Base-by-base conservation (phyloP, 2,329 filamentous ascomycete species). In the Zymoseptoria brevis region DNA sequence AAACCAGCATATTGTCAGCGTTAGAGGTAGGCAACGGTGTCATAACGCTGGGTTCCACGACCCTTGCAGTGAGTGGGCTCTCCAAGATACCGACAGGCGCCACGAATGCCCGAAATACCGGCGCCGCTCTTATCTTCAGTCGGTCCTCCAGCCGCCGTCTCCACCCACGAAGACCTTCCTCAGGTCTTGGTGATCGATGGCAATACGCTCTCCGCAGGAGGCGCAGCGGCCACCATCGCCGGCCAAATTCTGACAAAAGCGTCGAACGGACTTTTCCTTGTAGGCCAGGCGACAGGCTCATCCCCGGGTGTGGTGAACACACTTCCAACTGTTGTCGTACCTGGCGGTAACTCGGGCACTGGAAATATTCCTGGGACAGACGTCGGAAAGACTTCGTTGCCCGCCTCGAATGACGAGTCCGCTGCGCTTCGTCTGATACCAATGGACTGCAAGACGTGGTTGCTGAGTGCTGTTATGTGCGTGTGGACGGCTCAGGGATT, bases 261-360 rank as follows among this genome's bases (percentile, higher is more conserved):
- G 7, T 49, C 21, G n/a, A 49, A n/a, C 45, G 60, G 58, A 2
- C 49, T 61, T 9, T 22, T 53, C 19, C 41, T 61, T 16, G 35
- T 51, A 4, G n/a, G 49, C 7, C 13, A n/a, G n/a, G 49, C 19
- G 22, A 50, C 19, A 11, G 22, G 49, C 8, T 21, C 49, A 50
- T 29, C 8, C 26, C 7, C 26, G 26, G 19, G 9, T 16, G 9
- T 19, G 19, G n/a, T 21, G 22, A n/a, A 22, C 2, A 26, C 50
- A 8, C 50, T 30, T 21, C 50, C 50, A 9, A 16, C 21, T 2
- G 50, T 53, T 26, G 50, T 53, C 26, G 22, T 50, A 8, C 35
- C 35, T 16, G 16, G 35, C 16, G 16, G 35, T 9, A 41, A 13
- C 16, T 41, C 35, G 11, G 16, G 35, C 35, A 41, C 11, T 41